Percentiles rank a stretch among this genome's conserved stretches.
Evolutionary conservation across 352 stramenopile genomes (phyloP).

Genomic region (Phytopythium sindhum): DNA sequence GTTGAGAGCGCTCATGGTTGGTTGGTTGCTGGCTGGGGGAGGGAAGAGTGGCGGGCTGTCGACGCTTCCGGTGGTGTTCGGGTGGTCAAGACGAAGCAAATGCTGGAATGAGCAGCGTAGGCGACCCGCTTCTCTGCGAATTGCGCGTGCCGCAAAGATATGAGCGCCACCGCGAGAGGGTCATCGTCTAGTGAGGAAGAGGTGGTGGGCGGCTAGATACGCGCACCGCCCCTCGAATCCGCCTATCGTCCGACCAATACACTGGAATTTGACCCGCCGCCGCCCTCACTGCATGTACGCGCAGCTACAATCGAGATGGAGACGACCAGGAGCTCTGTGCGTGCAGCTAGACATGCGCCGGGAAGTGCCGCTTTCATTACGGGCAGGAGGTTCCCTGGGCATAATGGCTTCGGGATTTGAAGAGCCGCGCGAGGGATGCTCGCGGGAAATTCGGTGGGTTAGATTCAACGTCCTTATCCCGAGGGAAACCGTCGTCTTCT

Average conservation of each 20-base stretch:
- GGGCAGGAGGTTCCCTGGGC: neutral
- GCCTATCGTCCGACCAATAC: neutral
- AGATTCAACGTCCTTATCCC: neutral
- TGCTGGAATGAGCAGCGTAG: neutral
- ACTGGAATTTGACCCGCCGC: too few species aligned
- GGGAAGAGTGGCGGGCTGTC: neutral
- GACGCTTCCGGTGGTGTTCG: neutral
- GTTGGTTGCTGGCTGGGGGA: neutral
- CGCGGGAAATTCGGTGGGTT: neutral
- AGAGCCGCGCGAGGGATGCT: neutral
- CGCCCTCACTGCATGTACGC: too few species aligned
- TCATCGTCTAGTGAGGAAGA: too few species aligned
- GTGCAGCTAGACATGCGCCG: conserved; percentile 1
- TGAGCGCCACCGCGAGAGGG: neutral
- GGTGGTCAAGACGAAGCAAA: neutral
- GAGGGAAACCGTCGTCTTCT: neutral
- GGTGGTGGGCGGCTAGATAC: neutral
- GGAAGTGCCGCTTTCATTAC: neutral
- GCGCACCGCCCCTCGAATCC: neutral
- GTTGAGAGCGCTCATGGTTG: conserved; percentile 7
- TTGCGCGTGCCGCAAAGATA: neutral
- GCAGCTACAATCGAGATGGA: too few species aligned
- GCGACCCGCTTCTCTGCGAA: neutral
- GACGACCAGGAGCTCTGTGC: neutral
- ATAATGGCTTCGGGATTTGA: neutral